Base-by-base conservation (phyloP, 495 filamentous ascomycete genomes). In the Penicillium mononematosum region DNA sequence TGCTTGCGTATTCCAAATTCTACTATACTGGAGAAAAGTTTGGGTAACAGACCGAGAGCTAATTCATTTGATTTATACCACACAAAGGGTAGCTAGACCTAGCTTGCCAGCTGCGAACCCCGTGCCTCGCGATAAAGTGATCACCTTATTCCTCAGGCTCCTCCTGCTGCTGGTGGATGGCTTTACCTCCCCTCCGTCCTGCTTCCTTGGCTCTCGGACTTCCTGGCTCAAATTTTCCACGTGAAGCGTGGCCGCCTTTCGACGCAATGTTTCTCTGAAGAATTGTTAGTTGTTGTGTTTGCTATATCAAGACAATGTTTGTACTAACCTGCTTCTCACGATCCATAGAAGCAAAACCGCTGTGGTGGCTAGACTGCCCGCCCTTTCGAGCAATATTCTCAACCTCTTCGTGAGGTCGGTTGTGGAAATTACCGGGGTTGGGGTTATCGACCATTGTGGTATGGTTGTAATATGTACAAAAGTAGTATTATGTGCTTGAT, bases 341-440 rank as follows among this genome's bases (percentile, higher is more conserved):
- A 50, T 80, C 68, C 65, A 75, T 73, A 9, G 25, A 49, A 11
- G 66, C 67, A 55, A 76, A 75, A 12, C 72, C 70, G 32, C 68
- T 63, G 3, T 39, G 19, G 53, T 70, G 61, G 53, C 72, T 75
- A 24, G 79, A 69, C 48, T 76, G 70, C 34, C 80, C 81, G 9
- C 79, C 82, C 68, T 83, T 82, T 3, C 64, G 59, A 4, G 81
- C 85, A 49, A 83, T 80, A 12, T 76, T 74, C 38, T 70, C 65
- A 8, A 86, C 82, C 56, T 87, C 80, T 45, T 84, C 81, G 55
- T 78, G 76, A 45, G 81, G 72, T 54, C 83, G 81, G 76, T 87
- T 87, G 75, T 80, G 78, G 64, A 86, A 86, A 67, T 86, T 85
- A 32, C 81, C 78, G 49, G 82, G 83, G 66, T 88, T 88, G 53